Base-by-base conservation (phyloP, 441 rosid genomes). In the Syzygium malaccense region DNA sequence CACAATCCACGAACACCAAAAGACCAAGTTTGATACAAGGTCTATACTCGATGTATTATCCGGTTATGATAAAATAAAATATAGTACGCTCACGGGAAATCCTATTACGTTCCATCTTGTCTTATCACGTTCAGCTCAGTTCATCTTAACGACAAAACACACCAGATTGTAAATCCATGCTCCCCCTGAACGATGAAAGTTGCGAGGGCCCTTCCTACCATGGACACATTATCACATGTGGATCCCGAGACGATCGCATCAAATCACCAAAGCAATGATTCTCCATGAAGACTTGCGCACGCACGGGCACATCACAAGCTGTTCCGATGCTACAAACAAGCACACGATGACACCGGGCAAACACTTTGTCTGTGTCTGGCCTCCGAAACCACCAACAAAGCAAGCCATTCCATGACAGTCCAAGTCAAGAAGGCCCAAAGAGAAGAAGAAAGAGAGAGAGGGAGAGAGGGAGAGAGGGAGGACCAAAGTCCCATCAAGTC, bases 321-420 rank as follows among this genome's bases (percentile, higher is more conserved):
- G 80, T 15, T 71, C 80, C 49, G 49, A 71, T 71, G 80, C 80
- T 71, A 19, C 55, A 88, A 64, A 53, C 71, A 68, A 86, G 62
- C 92, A 55, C 78, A 53, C 79, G 32, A 6, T 17, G 53, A 85
- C 85, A 78, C 71, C 23, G 80, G 71, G 64, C 28, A 51, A 71
- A 64, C 88, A 64, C 48, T 28, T 88, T 91, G 93, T 93, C 94
- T 91, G 64, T 19, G 91, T 89, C 87, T 88, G 94, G 96, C 93
- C 93, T 88, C 92, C 92, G 79, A 91, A 92, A 91, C 93, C 91
- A 91, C 94, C 93, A 93, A 91, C 95, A 92, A 68, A 20, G 30
- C 10, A 15, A 54, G 56, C 85, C 86, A 88, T 85, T 57, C 51
- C 83, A 86, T 90, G 93, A 91, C 94, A 90, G 88, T 93, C 68